These are phyloP conservation scores for Blakeslea trispora DNA, from an alignment of 371 early-diverging fungal species.

Conservation along the genomic window DNA sequence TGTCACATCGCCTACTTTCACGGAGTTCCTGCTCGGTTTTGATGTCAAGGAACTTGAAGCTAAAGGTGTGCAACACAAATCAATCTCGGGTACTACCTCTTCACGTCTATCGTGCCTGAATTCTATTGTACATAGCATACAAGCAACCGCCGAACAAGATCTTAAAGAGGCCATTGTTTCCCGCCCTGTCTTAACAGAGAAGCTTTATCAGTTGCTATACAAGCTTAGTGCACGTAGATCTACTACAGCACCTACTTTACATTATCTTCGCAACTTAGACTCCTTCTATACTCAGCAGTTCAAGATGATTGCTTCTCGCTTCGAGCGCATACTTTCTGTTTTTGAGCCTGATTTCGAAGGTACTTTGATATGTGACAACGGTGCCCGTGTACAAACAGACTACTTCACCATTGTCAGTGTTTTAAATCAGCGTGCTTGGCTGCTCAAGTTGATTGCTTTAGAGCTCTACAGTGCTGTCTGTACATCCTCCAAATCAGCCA, in stretches of 20 bases:
- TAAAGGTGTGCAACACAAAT: constrained; percentile 26
- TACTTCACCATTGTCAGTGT: constrained; percentile 56
- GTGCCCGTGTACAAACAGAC: constrained; percentile 34
- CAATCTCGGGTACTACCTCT: constrained; percentile 18
- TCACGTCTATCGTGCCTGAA: constrained; percentile 59
- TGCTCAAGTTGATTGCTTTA: constrained; percentile 78
- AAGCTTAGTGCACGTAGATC: constrained; percentile 65
- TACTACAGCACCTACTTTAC: constrained; percentile 71
- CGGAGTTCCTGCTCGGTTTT: constrained; percentile 88
- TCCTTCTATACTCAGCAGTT: constrained; percentile 70
- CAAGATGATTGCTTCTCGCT: constrained; percentile 36
- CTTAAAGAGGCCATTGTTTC: constrained; percentile 21
- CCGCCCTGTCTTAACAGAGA: constrained; percentile 82
- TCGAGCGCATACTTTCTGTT: constrained; percentile 13
- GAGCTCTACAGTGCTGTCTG: constrained; percentile 62
- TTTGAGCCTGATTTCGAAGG: constrained; percentile 22
- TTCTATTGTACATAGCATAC: constrained; percentile 64
- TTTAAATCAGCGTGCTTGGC: constrained; percentile 84
- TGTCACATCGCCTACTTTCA: constrained; percentile 62
- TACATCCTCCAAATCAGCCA: constrained; percentile 25
- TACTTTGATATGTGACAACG: constrained; percentile 13
- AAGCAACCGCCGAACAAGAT: neutral
- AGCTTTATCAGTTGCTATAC: constrained; percentile 82
- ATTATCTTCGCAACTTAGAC: constrained; percentile 74
- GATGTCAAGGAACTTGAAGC: constrained; percentile 34